Conservation (phyloP, 1,284 basidiomycete species). For the Irpex sp. region DNA sequence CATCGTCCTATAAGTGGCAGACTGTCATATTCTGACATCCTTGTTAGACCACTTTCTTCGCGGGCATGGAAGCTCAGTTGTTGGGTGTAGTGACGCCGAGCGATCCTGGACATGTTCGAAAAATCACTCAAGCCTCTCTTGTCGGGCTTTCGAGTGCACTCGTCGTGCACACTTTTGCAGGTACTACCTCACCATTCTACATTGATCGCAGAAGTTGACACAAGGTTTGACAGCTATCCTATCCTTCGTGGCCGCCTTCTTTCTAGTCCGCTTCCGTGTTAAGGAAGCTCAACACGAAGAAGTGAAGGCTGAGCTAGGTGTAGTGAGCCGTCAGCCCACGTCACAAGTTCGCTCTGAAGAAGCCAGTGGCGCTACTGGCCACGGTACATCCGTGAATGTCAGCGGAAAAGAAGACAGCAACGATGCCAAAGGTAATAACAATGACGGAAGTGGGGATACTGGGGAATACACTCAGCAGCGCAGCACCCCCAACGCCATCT, state of each 20-base stretch:
- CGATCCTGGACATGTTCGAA: slow-evolving; percentile 14
- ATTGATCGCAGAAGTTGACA: neutral
- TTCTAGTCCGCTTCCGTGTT: slow-evolving; percentile 31
- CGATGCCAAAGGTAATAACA: neutral
- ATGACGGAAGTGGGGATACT: neutral
- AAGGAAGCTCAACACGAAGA: slow-evolving; percentile 19
- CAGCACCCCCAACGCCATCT: neutral
- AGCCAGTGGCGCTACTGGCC: neutral
- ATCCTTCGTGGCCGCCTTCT: slow-evolving; percentile 31
- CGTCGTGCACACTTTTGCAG: slow-evolving; percentile 33
- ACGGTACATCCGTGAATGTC: neutral
- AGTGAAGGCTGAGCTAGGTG: slow-evolving; percentile 15
- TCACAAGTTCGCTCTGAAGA: neutral
- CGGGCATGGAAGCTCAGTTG: slow-evolving; percentile 32
- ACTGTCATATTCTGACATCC: no score
- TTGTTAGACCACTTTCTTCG: slow-evolving; percentile 39
- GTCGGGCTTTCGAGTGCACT: slow-evolving; percentile 33
- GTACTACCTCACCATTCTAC: slow-evolving; percentile 14
- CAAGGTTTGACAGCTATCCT: slow-evolving; percentile 24
- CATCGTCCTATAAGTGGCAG: neutral
- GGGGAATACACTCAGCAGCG: neutral
- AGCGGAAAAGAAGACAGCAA: neutral
- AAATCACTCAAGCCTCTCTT: slow-evolving; percentile 23
- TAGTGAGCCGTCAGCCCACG: neutral
- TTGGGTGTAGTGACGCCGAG: slow-evolving; percentile 21